phyloP scores from a whole-genome alignment of 495 filamentous ascomycete genomes.

The Pyrenula aspistea region DNA sequence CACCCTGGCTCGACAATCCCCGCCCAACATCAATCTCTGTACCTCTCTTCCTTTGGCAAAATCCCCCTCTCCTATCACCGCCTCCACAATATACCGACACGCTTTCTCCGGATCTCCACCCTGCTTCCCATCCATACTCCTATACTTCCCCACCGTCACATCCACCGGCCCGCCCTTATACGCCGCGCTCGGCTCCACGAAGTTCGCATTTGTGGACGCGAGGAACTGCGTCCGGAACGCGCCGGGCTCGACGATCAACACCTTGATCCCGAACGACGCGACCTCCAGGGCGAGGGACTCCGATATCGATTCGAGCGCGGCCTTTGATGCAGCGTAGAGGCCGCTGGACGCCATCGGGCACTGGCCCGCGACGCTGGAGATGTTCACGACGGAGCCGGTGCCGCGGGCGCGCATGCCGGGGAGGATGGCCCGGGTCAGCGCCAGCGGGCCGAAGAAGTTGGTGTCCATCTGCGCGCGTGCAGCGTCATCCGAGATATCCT shows the following conservation, averaged over 20 bases:
- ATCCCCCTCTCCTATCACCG: background rate
- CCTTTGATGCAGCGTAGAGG: slow-evolving; percentile 31
- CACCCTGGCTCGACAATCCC: background rate
- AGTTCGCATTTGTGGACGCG: slow-evolving; percentile 2
- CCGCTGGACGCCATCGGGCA: slow-evolving; percentile 9
- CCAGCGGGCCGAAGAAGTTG: slow-evolving; percentile 32
- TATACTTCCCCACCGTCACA: background rate
- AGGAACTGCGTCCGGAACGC: slow-evolving; percentile 8
- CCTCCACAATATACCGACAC: background rate
- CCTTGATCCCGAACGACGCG: slow-evolving; percentile 29
- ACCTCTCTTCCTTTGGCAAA: background rate
- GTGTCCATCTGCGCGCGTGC: slow-evolving; percentile 19
- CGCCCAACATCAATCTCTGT: background rate
- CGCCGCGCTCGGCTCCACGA: slow-evolving; percentile 1
- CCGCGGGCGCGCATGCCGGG: slow-evolving; percentile 29
- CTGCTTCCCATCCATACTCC: slow-evolving; percentile 5
- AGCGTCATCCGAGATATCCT: slow-evolving; percentile 17
- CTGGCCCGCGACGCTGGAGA: slow-evolving; percentile 16
- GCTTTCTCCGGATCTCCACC: slow-evolving; percentile 8
- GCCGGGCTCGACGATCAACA: slow-evolving; percentile 33
- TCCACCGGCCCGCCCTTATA: background rate
- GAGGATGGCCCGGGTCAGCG: slow-evolving; percentile 28
- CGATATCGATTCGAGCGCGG: slow-evolving; percentile 19
- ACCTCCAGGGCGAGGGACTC: slow-evolving; percentile 22
- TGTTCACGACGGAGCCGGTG: slow-evolving; percentile 27